Base-by-base conservation (phyloP, 352 stramenopile species). In the Pythium utonaiense region DNA sequence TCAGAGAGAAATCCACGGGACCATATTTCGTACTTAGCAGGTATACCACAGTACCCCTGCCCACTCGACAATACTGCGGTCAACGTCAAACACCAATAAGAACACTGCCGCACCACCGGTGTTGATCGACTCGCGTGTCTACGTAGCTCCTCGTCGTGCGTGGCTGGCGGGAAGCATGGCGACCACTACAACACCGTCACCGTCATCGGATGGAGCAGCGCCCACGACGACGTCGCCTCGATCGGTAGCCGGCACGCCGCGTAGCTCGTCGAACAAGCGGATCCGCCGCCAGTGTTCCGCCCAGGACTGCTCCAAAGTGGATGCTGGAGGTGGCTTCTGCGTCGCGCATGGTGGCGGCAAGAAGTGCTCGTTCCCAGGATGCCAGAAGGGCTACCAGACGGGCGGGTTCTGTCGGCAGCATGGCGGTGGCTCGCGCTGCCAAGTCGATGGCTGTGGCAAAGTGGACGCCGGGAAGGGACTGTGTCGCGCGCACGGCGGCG, bases 321-420 rank as follows among this genome's bases (percentile, higher is more conserved):
- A 92, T 64, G 83, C 83, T 13, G 84, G 82, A 7, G 82, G 84
- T 64, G 85, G 85, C 44, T 87, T 83, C 54, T 96, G 86, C 67
- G 86, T 96, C n/a, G 69, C 65, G 16, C 86, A 96, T 40, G 86
- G 86, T 57, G 86, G 86, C 53, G 86, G 86, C 48, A 92, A 88
- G 58, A 91, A 91, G 57, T 94, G 84, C 49, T 78, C 72, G 13
- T 89, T 81, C 47, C 69, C 74, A 6, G 80, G 78, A 0, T 94
- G 84, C 57, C 68, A 53, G 6, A 94, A 94, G 63, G 84, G 84
- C 2, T 89, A 89, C 42, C 84, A 94, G 53, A 89, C 80, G 0
- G 84, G 84, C 63, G 83, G 83, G 1, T 94, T 88, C 60, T 94
- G 82, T 47, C 64, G 82, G 41, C 71, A 77, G 19, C 84, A 94